Conservation (phyloP, 179 eudicot genomes). For the Gypsophila paniculata region DNA sequence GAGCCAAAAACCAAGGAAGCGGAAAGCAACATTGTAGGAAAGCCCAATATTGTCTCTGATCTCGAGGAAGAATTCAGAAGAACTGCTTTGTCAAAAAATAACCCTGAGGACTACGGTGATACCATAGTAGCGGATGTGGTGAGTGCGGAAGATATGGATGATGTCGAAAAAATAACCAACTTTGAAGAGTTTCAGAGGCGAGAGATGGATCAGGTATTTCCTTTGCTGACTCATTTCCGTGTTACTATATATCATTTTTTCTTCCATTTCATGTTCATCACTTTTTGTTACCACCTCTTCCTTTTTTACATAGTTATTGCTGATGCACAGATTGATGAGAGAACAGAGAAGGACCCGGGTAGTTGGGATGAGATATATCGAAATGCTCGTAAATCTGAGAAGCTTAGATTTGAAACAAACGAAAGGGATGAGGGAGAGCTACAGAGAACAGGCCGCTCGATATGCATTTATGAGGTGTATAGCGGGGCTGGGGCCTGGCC, state of each 20-base stretch:
- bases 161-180: constrained; percentile 52
- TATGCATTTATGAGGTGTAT: constrained; percentile 85
- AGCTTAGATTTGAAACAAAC: constrained; percentile 68
- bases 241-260: neutral
- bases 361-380: constrained; percentile 84
- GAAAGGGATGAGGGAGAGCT: constrained; percentile 98
- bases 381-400: constrained; percentile 82
- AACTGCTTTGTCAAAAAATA: constrained; percentile 28
- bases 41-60: constrained; percentile 45
- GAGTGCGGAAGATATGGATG: constrained; percentile 61
- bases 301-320: neutral
- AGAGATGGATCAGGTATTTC: constrained; percentile 70
- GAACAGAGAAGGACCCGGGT: constrained; percentile 81
- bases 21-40: constrained; percentile 26
- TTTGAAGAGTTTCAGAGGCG: constrained; percentile 68
- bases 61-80: constrained; percentile 55
- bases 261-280: neutral
- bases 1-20: constrained; percentile 33
- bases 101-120: constrained; percentile 33
- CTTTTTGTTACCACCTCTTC: neutral
- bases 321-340: constrained; percentile 64
- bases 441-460: constrained; percentile 81
- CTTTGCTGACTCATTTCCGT: neutral
- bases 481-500: constrained; percentile 92
- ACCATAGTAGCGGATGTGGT: constrained; percentile 38